Base-by-base conservation (phyloP, 345 rosid species). In the Cardamine occulta region DNA sequence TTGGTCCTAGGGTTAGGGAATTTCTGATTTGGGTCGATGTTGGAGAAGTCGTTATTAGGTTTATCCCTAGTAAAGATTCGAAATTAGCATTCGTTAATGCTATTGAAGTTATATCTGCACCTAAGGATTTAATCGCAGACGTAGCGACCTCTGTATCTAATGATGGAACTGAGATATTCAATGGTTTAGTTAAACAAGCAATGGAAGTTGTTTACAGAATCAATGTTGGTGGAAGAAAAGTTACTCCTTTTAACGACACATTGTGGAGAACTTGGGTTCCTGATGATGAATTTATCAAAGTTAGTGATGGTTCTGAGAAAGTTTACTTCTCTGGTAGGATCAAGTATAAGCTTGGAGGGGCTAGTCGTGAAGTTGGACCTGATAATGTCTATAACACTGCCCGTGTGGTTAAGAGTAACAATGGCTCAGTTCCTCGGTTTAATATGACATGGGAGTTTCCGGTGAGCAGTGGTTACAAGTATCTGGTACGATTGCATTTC, bases 181-280 rank as follows among this genome's bases (percentile, higher is more conserved):
- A 74, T 59, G 88, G 85, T 6, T 76, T 93, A 72, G 80, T 65
- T 19, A 76, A 59, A 58, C 89, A 90, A 51, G 88, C 88, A 1
- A 81, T 93, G 70, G 89, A 90, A 82, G 72, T 81, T 67, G 76
- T 80, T 62, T 71, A 82, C 53, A 81, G 96, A 81, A 48, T 86
- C 44, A 93, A 80, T 77, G 88, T 93, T 55, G 98, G 98, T 8
- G 98, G 98, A 58, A 79, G 77, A 6, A 85, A 85, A 70, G 84
- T 93, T 57, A 93, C 96, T 32, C 95, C 98, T 1, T 90, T 86
- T 51, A 93, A 93, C 63, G 98, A 90, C 80, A 65, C 90, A 24
- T 34, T 88, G 66, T 90, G 96, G 98, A 90, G 96, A 73, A 90
- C 85, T 52, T 93, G 98, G 96, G 18, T 87, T 60, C 93, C 98